Evolutionary conservation across 1,139 yeast species (phyloP).

Genomic region (Dujonia santamariae): DNA sequence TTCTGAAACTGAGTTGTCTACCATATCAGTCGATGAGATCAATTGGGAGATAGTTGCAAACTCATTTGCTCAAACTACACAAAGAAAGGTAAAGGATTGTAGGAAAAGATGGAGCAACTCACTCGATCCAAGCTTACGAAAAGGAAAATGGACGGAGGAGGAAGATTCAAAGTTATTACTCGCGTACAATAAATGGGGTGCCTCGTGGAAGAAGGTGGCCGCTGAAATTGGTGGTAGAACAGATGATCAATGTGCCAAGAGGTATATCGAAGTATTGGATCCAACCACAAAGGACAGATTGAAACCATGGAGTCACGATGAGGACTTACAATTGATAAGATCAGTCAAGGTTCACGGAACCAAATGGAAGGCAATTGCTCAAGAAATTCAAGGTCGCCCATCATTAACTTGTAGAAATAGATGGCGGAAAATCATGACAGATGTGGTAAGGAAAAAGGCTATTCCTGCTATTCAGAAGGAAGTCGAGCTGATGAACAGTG

Average conservation of each 20-base stretch:
- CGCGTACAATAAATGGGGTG: slow-evolving; percentile 68
- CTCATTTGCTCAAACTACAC: slow-evolving; percentile 6
- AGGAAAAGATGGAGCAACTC: slow-evolving; percentile 78
- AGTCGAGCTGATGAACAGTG: slow-evolving; percentile 25
- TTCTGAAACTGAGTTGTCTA: slow-evolving; percentile 13
- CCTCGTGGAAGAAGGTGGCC: slow-evolving; percentile 86
- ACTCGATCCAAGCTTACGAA: slow-evolving; percentile 73
- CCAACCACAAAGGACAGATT: slow-evolving; percentile 77
- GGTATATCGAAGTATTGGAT: slow-evolving; percentile 85
- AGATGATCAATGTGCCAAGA: slow-evolving; percentile 91
- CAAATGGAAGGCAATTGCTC: slow-evolving; percentile 82
- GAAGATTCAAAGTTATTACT: slow-evolving; percentile 68
- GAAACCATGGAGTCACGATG: slow-evolving; percentile 77
- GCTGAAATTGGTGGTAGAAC: slow-evolving; percentile 77
- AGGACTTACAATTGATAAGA: slow-evolving; percentile 65
- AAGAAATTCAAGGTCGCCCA: slow-evolving; percentile 74
- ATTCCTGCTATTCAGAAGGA: slow-evolving; percentile 31
- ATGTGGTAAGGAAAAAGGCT: slow-evolving; percentile 64
- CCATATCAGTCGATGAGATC: slow-evolving; percentile 20
- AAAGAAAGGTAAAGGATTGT: slow-evolving; percentile 64
- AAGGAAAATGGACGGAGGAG: slow-evolving; percentile 86
- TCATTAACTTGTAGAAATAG: slow-evolving; percentile 88
- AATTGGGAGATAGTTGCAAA: slow-evolving; percentile 73
- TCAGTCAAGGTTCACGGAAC: slow-evolving; percentile 78
- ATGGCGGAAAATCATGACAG: slow-evolving; percentile 84